Evolutionary conservation across 352 stramenopile genomes (phyloP).

Genomic region (Phytophthora vignae): DNA sequence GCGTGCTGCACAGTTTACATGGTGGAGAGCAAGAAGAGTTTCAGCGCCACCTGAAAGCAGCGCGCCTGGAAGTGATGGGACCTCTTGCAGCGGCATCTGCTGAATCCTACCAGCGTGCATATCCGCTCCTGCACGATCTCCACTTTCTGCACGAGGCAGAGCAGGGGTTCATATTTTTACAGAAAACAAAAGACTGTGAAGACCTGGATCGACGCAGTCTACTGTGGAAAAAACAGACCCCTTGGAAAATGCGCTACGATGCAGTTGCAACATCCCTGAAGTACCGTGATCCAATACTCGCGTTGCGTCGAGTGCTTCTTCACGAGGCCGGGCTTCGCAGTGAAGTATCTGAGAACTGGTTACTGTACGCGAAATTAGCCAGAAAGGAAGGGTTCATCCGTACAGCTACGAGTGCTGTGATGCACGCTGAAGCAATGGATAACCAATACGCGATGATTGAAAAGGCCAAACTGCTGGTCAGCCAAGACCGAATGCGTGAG

Average conservation of each 20-base stretch:
- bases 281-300: constrained; percentile 86
- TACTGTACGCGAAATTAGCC: constrained; percentile 83
- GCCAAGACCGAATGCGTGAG: constrained; percentile 86
- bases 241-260: constrained; percentile 78
- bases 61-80: constrained; percentile 73
- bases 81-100: constrained; percentile 71
- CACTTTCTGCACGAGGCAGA: constrained; percentile 84
- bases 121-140: constrained; percentile 78
- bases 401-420: constrained; percentile 83
- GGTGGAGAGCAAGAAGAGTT: constrained; percentile 61
- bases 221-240: constrained; percentile 66
- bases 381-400: constrained; percentile 86
- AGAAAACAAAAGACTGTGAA: constrained; percentile 35
- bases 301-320: constrained; percentile 80
- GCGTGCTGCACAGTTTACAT: constrained; percentile 83
- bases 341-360: constrained; percentile 85
- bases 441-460: constrained; percentile 81
- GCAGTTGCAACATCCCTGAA: constrained; percentile 81
- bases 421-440: constrained; percentile 83
- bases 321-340: constrained; percentile 66
- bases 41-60: constrained; percentile 68
- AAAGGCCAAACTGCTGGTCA: constrained; percentile 84
- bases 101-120: constrained; percentile 81
- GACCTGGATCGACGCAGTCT: constrained; percentile 39
- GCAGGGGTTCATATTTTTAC: constrained; percentile 70